Percentiles rank a stretch among this genome's conserved stretches.
These are phyloP conservation scores for Ganoderma resinaceum DNA, from an alignment of 1,284 basidiomycete species.

Conservation along the genomic window DNA sequence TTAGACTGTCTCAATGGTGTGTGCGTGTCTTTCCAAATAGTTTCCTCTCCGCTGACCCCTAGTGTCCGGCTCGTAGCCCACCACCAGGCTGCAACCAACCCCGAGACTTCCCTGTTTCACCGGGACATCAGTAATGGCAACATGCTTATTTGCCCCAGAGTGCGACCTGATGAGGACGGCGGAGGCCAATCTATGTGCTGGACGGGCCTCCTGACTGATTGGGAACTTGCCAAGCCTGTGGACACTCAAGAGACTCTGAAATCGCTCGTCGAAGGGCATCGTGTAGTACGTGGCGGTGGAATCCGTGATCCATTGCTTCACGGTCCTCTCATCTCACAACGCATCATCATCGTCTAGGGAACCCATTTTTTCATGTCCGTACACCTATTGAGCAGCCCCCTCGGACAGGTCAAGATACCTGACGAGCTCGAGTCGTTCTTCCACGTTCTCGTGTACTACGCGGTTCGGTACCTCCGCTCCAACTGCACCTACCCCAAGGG, in stretches of 20 bases:
- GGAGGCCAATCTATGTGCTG: neutral
- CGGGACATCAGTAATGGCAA: constrained; percentile 26
- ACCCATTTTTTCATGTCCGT: constrained; percentile 17
- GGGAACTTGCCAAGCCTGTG: constrained; percentile 21
- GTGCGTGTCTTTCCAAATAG: neutral
- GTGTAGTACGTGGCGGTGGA: constrained; percentile 13
- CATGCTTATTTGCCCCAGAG: constrained; percentile 14
- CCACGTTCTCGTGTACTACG: constrained; percentile 14
- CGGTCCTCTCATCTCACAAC: neutral
- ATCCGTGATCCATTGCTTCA: neutral
- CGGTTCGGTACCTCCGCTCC: neutral
- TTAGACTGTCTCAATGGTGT: neutral
- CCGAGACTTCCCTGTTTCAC: constrained; percentile 7
- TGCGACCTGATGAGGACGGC: neutral
- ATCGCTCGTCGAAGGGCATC: constrained; percentile 4
- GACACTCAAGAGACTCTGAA: neutral
- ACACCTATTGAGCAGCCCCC: neutral
- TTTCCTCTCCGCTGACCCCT: neutral
- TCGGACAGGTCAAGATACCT: neutral
- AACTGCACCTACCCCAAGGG: neutral
- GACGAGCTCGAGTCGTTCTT: constrained; percentile 22
- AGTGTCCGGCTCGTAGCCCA: constrained; percentile 10
- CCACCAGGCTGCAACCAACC: constrained; percentile 7
- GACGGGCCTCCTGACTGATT: constrained; percentile 16
- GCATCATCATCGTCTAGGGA: constrained; percentile 4